These are phyloP conservation scores for Kwoniella shivajii DNA, from an alignment of 1,284 basidiomycete genomes.

Conservation along the genomic window DNA sequence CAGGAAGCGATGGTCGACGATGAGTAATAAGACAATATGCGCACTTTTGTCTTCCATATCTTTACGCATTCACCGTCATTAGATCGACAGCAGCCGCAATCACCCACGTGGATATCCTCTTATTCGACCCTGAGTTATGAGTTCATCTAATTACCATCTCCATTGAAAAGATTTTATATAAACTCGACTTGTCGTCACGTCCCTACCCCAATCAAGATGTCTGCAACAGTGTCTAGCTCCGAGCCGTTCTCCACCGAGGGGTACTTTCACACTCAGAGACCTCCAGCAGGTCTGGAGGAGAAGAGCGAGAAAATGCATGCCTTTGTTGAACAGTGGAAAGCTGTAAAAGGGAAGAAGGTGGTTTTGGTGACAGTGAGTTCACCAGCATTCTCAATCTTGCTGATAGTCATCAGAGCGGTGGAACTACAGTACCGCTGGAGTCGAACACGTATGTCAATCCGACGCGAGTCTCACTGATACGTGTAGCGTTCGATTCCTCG, in stretches of 20 bases:
- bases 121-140: no score
- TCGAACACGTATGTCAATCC: conserved; percentile 81
- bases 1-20: no score
- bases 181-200: no score
- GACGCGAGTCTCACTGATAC: background rate
- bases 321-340: conserved; percentile 72
- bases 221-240: conserved; percentile 5
- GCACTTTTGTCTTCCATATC: no score
- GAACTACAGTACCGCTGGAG: conserved; percentile 92
- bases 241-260: conserved; percentile 72
- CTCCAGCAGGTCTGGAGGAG: conserved; percentile 68
- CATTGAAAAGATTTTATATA: no score
- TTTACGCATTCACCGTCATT: no score
- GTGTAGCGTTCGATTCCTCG: conserved; percentile 89
- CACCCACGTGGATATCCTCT: no score
- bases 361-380: conserved; percentile 87
- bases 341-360: conserved; percentile 67
- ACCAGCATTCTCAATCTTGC: background rate
- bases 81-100: no score
- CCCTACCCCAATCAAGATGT: conserved; percentile 4
- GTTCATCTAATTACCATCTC: no score
- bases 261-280: conserved; percentile 82
- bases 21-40: no score
- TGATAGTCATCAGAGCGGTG: conserved; percentile 70
- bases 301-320: conserved; percentile 65